Evolutionary conservation across 805 yeast species (phyloP), one percentile per base, ranked within the genome.

Genomic region (Metschnikowia lunata): DNA sequence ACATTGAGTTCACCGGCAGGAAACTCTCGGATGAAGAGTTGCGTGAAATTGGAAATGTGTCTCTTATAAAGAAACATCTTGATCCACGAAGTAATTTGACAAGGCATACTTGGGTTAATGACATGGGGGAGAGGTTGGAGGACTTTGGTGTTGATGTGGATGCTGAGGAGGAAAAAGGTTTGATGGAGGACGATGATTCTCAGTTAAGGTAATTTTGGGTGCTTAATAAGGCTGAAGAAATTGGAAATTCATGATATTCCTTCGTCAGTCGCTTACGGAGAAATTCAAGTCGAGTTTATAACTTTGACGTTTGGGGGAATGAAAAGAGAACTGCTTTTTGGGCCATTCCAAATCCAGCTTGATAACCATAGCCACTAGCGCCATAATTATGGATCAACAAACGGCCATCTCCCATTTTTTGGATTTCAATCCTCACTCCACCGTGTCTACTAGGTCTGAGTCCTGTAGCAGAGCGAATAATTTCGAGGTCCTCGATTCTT

Each of bases 61-160:
- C 51, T 35, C 54, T 48, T 62, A 66, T 66, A 8, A 52, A 64
- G 46, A 51, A 60, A 58, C 36, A 62, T 56, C 43, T 65, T 57
- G 72, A 69, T 47, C 71, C 75, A 13, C 48, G 76, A 38, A 47
- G 65, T 28, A 62, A 55, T 46, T 42, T 65, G 56, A 54, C 57
- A 9, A 60, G 82, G 30, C 68, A 63, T 11, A 70, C 77, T 34
- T 90, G 96, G 95, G 64, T 63, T 44, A 88, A 86, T 59, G 81
- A 75, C 13, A 74, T 83, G 60, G 99, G 99, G n/a, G 97, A 91
- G 57, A 75, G 76, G 10, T 66, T 91, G 37, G 76, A 75, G 33
- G 97, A 88, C 63, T 90, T 80, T 61, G 98, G 98, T 0, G 98
- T 91, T 2, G 97, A 90, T 58, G 46, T 77, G 7, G 84, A 79